phyloP scores from a whole-genome alignment of 306 rosid species.

The Vachellia pachyceras region DNA sequence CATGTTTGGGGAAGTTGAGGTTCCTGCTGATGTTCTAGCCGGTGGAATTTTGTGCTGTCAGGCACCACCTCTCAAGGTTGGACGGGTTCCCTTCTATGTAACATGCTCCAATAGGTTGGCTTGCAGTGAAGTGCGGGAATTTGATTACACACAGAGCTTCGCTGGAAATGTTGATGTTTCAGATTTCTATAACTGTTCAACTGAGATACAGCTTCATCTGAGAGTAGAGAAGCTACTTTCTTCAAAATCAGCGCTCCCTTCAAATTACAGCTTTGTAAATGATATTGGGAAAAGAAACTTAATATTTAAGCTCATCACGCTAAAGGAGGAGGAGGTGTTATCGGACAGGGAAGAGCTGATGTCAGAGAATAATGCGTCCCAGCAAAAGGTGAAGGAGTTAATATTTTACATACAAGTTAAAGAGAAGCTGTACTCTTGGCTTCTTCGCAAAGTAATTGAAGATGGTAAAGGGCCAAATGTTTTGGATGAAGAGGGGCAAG shows the following conservation, averaged over 20 bases:
- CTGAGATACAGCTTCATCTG: conserved; percentile 57
- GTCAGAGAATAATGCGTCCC: conserved; percentile 44
- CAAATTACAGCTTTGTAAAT: conserved; percentile 45
- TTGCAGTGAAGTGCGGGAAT: conserved; percentile 91
- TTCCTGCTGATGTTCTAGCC: conserved; percentile 76
- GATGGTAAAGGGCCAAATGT: conserved; percentile 81
- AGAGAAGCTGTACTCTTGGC: conserved; percentile 83
- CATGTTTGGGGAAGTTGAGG: conserved; percentile 96
- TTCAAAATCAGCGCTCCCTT: conserved; percentile 39
- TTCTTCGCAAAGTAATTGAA: conserved; percentile 70
- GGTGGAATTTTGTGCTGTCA: conserved; percentile 76
- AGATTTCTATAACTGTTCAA: conserved; percentile 44
- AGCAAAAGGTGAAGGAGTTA: conserved; percentile 50
- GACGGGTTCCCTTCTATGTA: conserved; percentile 82
- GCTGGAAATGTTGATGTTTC: conserved; percentile 47
- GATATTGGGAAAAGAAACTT: conserved; percentile 54
- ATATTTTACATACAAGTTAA: conserved; percentile 58
- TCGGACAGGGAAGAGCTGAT: conserved; percentile 48
- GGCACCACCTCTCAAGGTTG: conserved; percentile 75
- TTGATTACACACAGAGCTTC: conserved; percentile 61
- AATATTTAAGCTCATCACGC: conserved; percentile 63
- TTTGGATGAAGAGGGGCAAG: conserved; percentile 69
- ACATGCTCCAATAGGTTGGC: conserved; percentile 90
- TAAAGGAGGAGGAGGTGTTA: conserved; percentile 74
- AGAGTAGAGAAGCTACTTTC: conserved; percentile 65